Evolutionary conservation across 441 rosid genomes (phyloP), one percentile per base, ranked within the genome.

Genomic region (Metrosideros polymorpha): DNA sequence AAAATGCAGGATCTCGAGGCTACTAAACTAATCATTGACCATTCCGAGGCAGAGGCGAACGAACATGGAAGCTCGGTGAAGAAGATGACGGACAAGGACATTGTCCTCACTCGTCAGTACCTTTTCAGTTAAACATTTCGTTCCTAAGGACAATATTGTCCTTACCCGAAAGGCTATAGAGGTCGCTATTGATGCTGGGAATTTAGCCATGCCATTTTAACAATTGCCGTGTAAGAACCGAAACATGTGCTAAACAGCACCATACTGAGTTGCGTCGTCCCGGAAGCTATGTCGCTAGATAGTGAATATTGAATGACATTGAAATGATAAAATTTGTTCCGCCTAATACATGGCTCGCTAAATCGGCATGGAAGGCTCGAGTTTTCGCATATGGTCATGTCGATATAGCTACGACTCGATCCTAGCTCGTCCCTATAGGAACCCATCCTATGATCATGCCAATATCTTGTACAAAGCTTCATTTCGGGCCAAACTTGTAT

Each of bases 311-410:
- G 29, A 55, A 55, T 25, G 25, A 25, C 29, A 55, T 55, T 55
- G 4, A 10, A 55, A 55, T 0, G 4, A 56, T 56, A n/a, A n/a
- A n/a, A n/a, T n/a, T n/a, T n/a, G n/a, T n/a, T n/a, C n/a, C n/a
- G n/a, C n/a, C n/a, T n/a, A n/a, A n/a, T n/a, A n/a, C n/a, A 59
- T 29, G 19, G 35, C 19, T 59, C 5, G 6, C 12, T 63, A 30
- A 17, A 63, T 17, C 6, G 7, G 76, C 76, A 17, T 32, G 12
- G 24, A 35, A 63, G 42, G 32, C 43, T 18, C 1, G 25, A 63
- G 43, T 8, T 63, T 17, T 63, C 0, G 0, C 25, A 18, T 17
- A 63, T 4, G 13, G n/a, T 25, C 1, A 0, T 32, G 6, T 6
- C 18, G 24, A 52, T 52, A 0, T 24, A 52, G 54, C 54, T 52